A percentile compares a stretch with the other conserved stretches of the same genome.
Conservation (phyloP, 768 basidiomycete genomes). For the Clathrus columnatus region DNA sequence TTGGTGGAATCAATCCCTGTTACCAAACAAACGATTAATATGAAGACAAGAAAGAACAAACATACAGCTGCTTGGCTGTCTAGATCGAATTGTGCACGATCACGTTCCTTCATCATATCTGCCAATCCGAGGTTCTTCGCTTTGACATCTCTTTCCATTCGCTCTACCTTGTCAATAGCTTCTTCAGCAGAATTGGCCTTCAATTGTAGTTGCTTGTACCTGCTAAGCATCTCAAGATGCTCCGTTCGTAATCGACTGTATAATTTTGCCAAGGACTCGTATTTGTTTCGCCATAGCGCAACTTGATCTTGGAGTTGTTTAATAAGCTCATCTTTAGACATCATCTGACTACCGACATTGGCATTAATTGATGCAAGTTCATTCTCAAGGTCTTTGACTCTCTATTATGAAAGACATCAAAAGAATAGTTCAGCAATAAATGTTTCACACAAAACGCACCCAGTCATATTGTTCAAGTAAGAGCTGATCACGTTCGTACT, state of each 20-base stretch:
- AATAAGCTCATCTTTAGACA: slow-evolving; percentile 91
- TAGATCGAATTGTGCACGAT: slow-evolving; percentile 90
- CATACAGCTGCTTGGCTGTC: slow-evolving; percentile 78
- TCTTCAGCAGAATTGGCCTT: slow-evolving; percentile 98
- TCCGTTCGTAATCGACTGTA: slow-evolving; percentile 97
- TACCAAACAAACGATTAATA: not conserved
- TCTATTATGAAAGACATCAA: slow-evolving; percentile 44
- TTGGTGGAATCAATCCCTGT: not conserved
- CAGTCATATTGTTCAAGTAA: slow-evolving; percentile 96
- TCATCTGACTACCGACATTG: slow-evolving; percentile 78
- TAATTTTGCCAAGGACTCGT: slow-evolving; percentile 95
- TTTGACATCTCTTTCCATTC: slow-evolving; percentile 97
- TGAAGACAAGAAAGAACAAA: not conserved
- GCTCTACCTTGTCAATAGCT: slow-evolving; percentile 95
- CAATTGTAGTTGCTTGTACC: slow-evolving; percentile 94
- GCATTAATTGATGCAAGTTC: slow-evolving; percentile 68
- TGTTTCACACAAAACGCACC: no score
- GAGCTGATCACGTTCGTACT: slow-evolving; percentile 96
- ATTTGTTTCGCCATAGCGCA: slow-evolving; percentile 94
- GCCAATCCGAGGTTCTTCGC: slow-evolving; percentile 97
- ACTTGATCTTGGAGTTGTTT: slow-evolving; percentile 95
- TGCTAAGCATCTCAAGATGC: slow-evolving; percentile 93
- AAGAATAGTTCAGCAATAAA: not conserved
- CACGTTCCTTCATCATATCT: slow-evolving; percentile 97
- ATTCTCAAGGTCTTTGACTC: slow-evolving; percentile 91